Evolutionary conservation across 352 stramenopile genomes (phyloP).

Genomic region (Globisporangium paroecandrum): DNA sequence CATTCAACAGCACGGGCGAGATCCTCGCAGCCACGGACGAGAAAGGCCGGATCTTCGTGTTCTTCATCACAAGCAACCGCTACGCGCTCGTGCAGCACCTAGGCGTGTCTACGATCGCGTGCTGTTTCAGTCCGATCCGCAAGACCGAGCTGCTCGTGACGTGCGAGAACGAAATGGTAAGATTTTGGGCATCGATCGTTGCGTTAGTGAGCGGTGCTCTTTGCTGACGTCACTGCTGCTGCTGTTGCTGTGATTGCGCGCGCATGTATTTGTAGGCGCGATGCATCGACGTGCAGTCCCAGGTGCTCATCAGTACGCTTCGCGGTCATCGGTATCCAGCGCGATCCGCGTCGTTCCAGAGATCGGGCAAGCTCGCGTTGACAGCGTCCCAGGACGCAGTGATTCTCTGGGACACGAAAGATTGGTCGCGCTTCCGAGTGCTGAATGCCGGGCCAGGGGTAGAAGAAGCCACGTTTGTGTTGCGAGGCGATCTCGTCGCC

Average conservation of each 20-base stretch:
- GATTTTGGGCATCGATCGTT: not conserved
- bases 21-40: constrained; percentile 67
- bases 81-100: constrained; percentile 76
- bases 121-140: constrained; percentile 66
- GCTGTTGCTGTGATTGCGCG: not conserved
- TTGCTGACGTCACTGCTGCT: not conserved
- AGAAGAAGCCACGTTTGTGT: constrained; percentile 61
- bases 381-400: constrained; percentile 75
- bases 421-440: constrained; percentile 79
- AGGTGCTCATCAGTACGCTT: constrained; percentile 76
- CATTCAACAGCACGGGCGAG: constrained; percentile 68
- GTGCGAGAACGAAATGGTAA: constrained; percentile 77
- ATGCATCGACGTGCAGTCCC: constrained; percentile 75
- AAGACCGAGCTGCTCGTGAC: constrained; percentile 78
- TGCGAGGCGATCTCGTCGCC: constrained; percentile 56
- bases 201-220: not conserved
- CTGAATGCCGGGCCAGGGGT: constrained; percentile 73
- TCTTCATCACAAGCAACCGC: constrained; percentile 72
- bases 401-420: constrained; percentile 82
- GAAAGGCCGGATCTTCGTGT: constrained; percentile 75
- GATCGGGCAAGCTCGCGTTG: constrained; percentile 64
- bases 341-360: constrained; percentile 63
- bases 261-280: constrained; percentile 25
- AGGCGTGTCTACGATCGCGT: constrained; percentile 49
- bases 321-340: constrained; percentile 58